A percentile compares a stretch with the other conserved stretches of the same genome.
These are phyloP conservation scores for Apiotrichum akiyoshidainum DNA, from an alignment of 1,284 basidiomycete species.

Conservation along the genomic window DNA sequence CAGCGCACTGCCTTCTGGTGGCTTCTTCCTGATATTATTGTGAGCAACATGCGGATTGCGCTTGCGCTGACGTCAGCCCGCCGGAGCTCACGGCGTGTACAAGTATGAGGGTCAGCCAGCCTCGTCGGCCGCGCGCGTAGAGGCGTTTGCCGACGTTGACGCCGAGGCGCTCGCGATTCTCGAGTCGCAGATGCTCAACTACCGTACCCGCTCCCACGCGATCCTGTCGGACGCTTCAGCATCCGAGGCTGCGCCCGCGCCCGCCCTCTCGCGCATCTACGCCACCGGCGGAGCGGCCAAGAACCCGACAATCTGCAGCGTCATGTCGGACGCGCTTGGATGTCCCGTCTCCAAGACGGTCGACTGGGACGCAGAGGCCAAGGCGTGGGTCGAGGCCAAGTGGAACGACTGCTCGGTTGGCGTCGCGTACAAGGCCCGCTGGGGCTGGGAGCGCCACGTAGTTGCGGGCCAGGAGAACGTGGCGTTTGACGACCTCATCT, in stretches of 20 bases:
- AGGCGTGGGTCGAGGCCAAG: constrained; percentile 30
- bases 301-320: constrained; percentile 69
- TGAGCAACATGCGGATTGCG: constrained; percentile 65
- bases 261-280: constrained; percentile 62
- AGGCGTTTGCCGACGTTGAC: constrained; percentile 44
- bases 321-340: constrained; percentile 73
- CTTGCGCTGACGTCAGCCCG: constrained; percentile 48
- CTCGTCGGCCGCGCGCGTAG: constrained; percentile 24
- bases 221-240: constrained; percentile 64
- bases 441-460: constrained; percentile 39
- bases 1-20: constrained; percentile 55
- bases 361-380: constrained; percentile 26
- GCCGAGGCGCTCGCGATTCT: constrained; percentile 76
- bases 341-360: constrained; percentile 60
- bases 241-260: constrained; percentile 54
- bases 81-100: constrained; percentile 36
- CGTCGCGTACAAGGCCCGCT: constrained; percentile 47
- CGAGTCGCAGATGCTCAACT: constrained; percentile 72
- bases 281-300: constrained; percentile 75
- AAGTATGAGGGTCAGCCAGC: constrained; percentile 34
- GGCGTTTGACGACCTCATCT: constrained; percentile 18
- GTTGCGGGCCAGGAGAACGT: constrained; percentile 4
- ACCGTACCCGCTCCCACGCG: constrained; percentile 35
- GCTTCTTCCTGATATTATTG: constrained; percentile 58
- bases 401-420: constrained; percentile 49